Base-by-base conservation (phyloP, 2,329 filamentous ascomycete species). In the Microascus cirrosus region DNA sequence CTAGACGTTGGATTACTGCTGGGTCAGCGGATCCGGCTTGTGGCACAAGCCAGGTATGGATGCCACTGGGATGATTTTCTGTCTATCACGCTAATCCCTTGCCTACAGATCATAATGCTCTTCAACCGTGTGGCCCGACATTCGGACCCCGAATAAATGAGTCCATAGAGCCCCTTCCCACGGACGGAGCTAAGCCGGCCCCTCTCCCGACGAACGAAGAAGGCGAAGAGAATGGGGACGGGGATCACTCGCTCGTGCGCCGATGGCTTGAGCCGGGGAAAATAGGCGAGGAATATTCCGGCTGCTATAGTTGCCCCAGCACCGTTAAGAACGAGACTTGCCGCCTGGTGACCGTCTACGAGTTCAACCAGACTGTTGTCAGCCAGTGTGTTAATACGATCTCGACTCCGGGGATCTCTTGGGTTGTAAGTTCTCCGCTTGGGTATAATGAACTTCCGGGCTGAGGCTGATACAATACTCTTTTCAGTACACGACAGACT, bases 211-310 rank as follows among this genome's bases (percentile, higher is more conserved):
- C 34, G 13, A 28, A 57, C 7, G 53, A 11, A 13, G 53, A 42
- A 55, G 34, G 39, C 24, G 39, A 35, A 39, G 22, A 52, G 15
- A 20, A 28, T 42, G 39, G 24, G 28, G 35, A 52, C 28, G 28
- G 28, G 28, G 28, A 32, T 32, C 4, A 32, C 28, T 32, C 28
- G 39, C 7, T 13, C 13, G 15, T 18, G n/a, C 48, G 36, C 12
- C 59, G 55, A 11, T 60, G 59, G 59, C 59, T 58, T 11, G 13
- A 55, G 34, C 51, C 55, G 11, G 55, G 11, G 36, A 24, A 32
- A 22, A 58, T 60, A 18, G 59, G 59, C 34, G 59, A 60, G 52
- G 59, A 60, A 45, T 60, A 58, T 22, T 52, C 52, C 15, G 45
- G 50, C 28, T 60, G 59, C 53, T 53, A 36, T 24, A 54, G 20